Evolutionary conservation across 148 eudicot genomes (phyloP).

Genomic region (Cornus florida): DNA sequence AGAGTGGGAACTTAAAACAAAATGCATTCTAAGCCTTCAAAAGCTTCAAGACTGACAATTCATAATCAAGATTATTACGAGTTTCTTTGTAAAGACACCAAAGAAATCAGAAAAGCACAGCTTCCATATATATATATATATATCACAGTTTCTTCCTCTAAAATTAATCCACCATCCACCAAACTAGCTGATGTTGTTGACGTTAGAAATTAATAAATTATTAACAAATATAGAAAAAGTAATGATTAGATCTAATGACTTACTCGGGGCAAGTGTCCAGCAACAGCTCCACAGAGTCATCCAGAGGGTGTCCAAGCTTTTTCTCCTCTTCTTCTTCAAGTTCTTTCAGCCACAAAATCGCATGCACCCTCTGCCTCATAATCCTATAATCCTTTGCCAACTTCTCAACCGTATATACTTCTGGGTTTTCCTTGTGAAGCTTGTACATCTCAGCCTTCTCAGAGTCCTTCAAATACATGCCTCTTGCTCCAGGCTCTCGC

Average conservation of each 20-base stretch:
- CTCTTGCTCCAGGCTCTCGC: conserved; percentile 87
- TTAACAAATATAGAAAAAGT: background rate
- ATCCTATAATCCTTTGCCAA: conserved; percentile 79
- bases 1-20: no score
- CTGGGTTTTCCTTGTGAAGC: conserved; percentile 84
- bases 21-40: background rate
- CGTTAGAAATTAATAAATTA: no score
- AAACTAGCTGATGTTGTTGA: no score
- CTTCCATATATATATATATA: no score
- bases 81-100: background rate
- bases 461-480: conserved; percentile 78
- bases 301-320: conserved; percentile 68
- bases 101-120: background rate
- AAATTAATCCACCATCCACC: no score
- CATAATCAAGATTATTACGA: background rate
- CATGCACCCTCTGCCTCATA: conserved; percentile 91
- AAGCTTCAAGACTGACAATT: background rate
- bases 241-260: conserved; percentile 17
- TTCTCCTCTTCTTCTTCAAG: conserved; percentile 83
- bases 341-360: conserved; percentile 88
- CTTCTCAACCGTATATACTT: conserved; percentile 66
- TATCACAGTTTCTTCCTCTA: no score
- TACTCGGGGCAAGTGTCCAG: conserved; percentile 80
- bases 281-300: conserved; percentile 87
- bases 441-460: conserved; percentile 89